phyloP scores from a whole-genome alignment of 768 basidiomycete genomes.

The Russula compacta region DNA sequence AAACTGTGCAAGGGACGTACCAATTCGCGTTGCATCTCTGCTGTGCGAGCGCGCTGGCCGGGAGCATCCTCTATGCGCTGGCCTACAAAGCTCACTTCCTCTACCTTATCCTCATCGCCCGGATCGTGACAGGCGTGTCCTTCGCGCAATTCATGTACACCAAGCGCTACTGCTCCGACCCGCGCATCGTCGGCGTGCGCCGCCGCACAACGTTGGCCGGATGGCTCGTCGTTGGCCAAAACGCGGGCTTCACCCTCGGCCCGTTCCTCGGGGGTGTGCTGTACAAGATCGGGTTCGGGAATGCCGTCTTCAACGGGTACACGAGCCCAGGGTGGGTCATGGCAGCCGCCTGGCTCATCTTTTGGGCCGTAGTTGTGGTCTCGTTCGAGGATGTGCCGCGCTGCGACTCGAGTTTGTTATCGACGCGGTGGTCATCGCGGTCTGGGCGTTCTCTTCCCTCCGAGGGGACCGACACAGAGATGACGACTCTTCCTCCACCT shows the following conservation, averaged over 20 bases:
- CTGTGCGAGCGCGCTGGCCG: constrained; percentile 44
- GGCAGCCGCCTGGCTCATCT: constrained; percentile 43
- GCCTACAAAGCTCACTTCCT: constrained; percentile 53
- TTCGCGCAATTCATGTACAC: constrained; percentile 60
- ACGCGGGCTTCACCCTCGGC: constrained; percentile 50
- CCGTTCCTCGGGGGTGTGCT: constrained; percentile 56
- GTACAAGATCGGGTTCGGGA: constrained; percentile 50
- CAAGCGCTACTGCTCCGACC: constrained; percentile 64
- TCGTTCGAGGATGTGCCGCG: constrained; percentile 29
- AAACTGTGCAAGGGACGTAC: constrained; percentile 40
- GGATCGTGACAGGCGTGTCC: constrained; percentile 52
- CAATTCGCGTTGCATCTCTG: constrained; percentile 43
- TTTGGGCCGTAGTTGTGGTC: constrained; percentile 34
- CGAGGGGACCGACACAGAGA: not conserved
- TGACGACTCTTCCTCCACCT: not conserved
- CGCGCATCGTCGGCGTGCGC: constrained; percentile 54
- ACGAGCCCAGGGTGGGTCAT: constrained; percentile 62
- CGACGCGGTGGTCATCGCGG: not conserved
- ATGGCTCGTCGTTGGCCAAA: constrained; percentile 56
- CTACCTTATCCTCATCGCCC: constrained; percentile 62
- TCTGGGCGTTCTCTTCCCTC: not conserved
- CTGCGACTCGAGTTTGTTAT: not conserved
- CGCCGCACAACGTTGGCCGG: constrained; percentile 53
- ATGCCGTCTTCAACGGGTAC: constrained; percentile 53
- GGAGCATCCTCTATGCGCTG: constrained; percentile 50